Evolutionary conservation across 2,329 filamentous ascomycete genomes (phyloP), one percentile per base, ranked within the genome.

Genomic region (Ceratocystis lukuohia): DNA sequence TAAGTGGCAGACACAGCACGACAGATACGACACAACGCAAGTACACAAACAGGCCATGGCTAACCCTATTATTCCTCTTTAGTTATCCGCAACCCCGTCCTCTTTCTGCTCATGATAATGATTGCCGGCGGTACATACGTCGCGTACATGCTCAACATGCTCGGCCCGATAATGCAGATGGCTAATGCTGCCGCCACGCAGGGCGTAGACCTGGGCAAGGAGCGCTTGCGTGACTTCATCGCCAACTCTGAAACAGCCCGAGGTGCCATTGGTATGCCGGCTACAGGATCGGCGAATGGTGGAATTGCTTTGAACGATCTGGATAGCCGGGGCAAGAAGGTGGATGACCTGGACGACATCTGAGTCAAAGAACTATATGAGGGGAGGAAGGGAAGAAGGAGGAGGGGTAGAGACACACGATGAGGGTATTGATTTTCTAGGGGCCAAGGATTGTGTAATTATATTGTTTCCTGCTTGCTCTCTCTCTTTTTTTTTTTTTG

Each of bases 151-250:
- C 86, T 99, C 70, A 97, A 97, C 74, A 84, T 99, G 17, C 92
- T 96, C 78, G 94, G 94, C 0, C 94, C 94, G 0, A 97, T 99
- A 80, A 80, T 95, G 71, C 91, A 95, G 73, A 96, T 99, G 90
- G 84, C 85, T 70, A 94, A 94, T 71, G 94, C 94, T 15, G 94
- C 94, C 3, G 87, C 85, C 61, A 82, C 82, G 69, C 94, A 99
- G 77, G 94, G 89, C 6, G 73, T 96, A 37, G 91, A 96, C 71
- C 91, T 99, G 70, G 89, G 90, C 73, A 96, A 96, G 79, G 88
- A 94, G 78, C 87, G 89, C 71, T 83, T 97, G 61, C 85, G 93
- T 28, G 91, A 96, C 41, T 96, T 96, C 72, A 81, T 97, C 67
- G 89, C 92, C 77, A 88, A 84, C 71, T 90, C 87, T n/a, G 91